These are phyloP conservation scores for Globisporangium parvum DNA, from an alignment of 352 stramenopile genomes.

Conservation along the genomic window DNA sequence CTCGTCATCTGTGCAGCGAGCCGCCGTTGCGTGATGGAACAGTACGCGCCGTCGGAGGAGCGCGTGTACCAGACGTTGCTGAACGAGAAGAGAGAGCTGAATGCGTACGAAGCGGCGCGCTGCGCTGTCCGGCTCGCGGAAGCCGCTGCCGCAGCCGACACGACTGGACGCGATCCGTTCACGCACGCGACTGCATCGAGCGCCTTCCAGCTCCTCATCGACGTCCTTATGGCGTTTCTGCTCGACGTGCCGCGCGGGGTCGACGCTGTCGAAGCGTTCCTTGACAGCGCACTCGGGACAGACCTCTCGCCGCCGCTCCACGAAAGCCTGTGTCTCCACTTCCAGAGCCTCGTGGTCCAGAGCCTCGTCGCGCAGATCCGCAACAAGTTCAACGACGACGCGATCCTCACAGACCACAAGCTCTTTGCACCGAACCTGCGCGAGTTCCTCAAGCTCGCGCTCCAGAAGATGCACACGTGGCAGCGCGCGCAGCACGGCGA, in stretches of 20 bases:
- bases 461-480: slow-evolving; percentile 64
- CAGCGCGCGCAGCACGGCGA: slow-evolving; percentile 62
- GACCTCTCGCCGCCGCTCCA: slow-evolving; percentile 34
- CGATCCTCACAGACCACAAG: slow-evolving; percentile 41
- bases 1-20: slow-evolving; percentile 40
- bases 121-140: slow-evolving; percentile 37
- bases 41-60: slow-evolving; percentile 33
- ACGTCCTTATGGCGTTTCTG: slow-evolving; percentile 44
- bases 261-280: slow-evolving; percentile 41
- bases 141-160: slow-evolving; percentile 27
- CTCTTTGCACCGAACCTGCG: slow-evolving; percentile 49
- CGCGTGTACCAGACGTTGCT: slow-evolving; percentile 31
- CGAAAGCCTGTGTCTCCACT: slow-evolving; percentile 39
- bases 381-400: slow-evolving; percentile 33
- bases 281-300: slow-evolving; percentile 33
- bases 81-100: slow-evolving; percentile 35
- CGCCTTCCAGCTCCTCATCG: slow-evolving; percentile 38
- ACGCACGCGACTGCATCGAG: slow-evolving; percentile 34
- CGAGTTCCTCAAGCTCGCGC: slow-evolving; percentile 46
- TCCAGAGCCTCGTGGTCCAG: slow-evolving; percentile 49
- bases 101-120: slow-evolving; percentile 26
- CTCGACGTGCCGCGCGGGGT: slow-evolving; percentile 39
- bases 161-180: slow-evolving; percentile 44
- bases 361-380: slow-evolving; percentile 48
- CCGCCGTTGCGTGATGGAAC: slow-evolving; percentile 29